Evolutionary conservation across 495 filamentous ascomycete genomes (phyloP), one percentile per base, ranked within the genome.

Genomic region (Pyrenopolyporus hunteri): DNA sequence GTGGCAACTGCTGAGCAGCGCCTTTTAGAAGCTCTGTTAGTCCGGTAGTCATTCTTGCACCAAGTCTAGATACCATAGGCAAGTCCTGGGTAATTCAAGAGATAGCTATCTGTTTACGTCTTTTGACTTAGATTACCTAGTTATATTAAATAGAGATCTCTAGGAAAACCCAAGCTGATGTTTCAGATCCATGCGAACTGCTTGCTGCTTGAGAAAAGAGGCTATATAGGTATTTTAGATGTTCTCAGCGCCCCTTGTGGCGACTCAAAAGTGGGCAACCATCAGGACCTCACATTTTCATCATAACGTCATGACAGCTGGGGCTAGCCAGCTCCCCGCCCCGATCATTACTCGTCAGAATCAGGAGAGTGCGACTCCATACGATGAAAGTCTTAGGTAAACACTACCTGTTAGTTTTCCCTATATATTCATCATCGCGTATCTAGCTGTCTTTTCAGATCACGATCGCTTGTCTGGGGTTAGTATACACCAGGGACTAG

Each of bases 1-100:
- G 48, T 5, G 57, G 57, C 2, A 53, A 31, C 42, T 54, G 3
- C 42, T 53, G 57, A 14, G 57, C 57, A 8, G 33, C 47, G 26
- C 17, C 47, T 19, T 47, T 60, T 11, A 53, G 20, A 40, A 53
- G n/a, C 6, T 54, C 23, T 13, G 48, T n/a, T 10, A 60, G 39
- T 39, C 11, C 22, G 19, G 40, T 6, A 20, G 47, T 17, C 57
- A 60, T 60, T 32, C 40, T 60, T 32, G 17, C 53, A 13, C 14
- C 4, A 1, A 60, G 39, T 39, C 40, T 13, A 4, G 32, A 46
- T 20, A 52, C 16, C 47, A 53, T 60, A n/a, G n/a, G n/a, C n/a
- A n/a, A n/a, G n/a, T n/a, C n/a, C n/a, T n/a, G n/a, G n/a, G n/a
- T n/a, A n/a, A n/a, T n/a, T n/a, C n/a, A n/a, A n/a, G n/a, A n/a